Conservation (phyloP, 2,329 filamentous ascomycete species). For the Diplodia corticola region DNA sequence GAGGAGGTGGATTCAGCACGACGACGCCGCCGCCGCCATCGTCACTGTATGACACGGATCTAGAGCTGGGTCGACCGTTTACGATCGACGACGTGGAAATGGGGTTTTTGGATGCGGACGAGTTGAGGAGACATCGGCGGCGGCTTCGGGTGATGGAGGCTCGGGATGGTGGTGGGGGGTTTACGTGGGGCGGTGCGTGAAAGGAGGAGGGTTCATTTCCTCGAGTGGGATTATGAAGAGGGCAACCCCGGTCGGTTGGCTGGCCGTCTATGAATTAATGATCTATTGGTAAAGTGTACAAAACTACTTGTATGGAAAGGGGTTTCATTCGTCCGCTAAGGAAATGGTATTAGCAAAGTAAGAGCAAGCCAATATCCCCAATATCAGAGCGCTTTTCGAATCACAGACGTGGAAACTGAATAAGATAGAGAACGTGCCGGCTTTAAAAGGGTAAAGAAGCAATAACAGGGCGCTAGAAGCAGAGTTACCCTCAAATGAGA, state of each 20-base stretch:
- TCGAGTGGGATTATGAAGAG: too few relatives aligned
- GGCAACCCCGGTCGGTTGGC: too few relatives aligned
- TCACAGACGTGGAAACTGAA: too few relatives aligned
- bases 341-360: too few relatives aligned
- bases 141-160: not conserved
- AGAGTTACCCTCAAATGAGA: too few relatives aligned
- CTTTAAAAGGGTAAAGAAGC: too few relatives aligned
- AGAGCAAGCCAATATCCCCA: too few relatives aligned
- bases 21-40: not conserved
- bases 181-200: not conserved
- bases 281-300: not conserved
- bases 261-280: not conserved
- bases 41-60: not conserved
- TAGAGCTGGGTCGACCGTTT: slow-evolving; percentile 5
- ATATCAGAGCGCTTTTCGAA: too few relatives aligned
- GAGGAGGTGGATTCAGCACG: not conserved
- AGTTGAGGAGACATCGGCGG: not conserved
- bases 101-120: not conserved
- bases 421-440: too few relatives aligned
- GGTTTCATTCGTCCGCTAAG: too few relatives aligned
- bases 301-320: not conserved
- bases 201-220: not conserved
- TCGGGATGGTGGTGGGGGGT: too few relatives aligned
- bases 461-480: too few relatives aligned
- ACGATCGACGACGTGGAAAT: not conserved